A percentile compares a stretch with the other conserved stretches of the same genome.
Evolutionary conservation across 805 yeast species (phyloP).

Genomic region (Metschnikowia baotianmanensis): DNA sequence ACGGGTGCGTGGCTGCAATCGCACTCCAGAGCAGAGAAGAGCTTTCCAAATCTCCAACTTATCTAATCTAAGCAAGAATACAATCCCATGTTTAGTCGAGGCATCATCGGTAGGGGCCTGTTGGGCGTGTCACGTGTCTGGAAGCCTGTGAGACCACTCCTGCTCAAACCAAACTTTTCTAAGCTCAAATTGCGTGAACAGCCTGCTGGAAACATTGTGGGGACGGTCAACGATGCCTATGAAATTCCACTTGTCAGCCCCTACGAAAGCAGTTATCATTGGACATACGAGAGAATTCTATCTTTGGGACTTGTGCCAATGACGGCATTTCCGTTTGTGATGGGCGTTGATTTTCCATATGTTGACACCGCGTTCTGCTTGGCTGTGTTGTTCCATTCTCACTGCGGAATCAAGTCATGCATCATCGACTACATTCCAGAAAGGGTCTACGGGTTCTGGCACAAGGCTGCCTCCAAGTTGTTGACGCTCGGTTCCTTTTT

Average conservation of each 20-base stretch:
- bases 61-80: too few species aligned
- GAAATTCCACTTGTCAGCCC: conserved; percentile 59
- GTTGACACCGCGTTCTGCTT: conserved; percentile 70
- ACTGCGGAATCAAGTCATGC: conserved; percentile 86
- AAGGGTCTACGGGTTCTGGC: conserved; percentile 79
- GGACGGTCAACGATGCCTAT: conserved; percentile 91
- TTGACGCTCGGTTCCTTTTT: conserved; percentile 70
- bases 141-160: conserved; percentile 14
- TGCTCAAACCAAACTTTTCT: conserved; percentile 45
- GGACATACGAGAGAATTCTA: conserved; percentile 83
- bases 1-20: conserved; percentile 11
- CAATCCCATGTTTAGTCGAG: conserved; percentile 10
- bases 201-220: conserved; percentile 87
- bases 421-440: conserved; percentile 89
- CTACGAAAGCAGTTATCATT: conserved; percentile 83
- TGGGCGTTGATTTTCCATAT: conserved; percentile 68
- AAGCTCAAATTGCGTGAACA: conserved; percentile 59
- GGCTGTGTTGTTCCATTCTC: conserved; percentile 70
- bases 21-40: conserved; percentile 6
- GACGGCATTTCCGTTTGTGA: conserved; percentile 67
- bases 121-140: conserved; percentile 9
- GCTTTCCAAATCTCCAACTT: too few species aligned
- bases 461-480: conserved; percentile 63
- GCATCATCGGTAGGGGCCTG: conserved; percentile 10
- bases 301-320: conserved; percentile 76